Percentiles rank a stretch among this genome's conserved stretches.
These are phyloP conservation scores for Pulveroboletus sp. DNA, from an alignment of 768 basidiomycete genomes.

Conservation along the genomic window DNA sequence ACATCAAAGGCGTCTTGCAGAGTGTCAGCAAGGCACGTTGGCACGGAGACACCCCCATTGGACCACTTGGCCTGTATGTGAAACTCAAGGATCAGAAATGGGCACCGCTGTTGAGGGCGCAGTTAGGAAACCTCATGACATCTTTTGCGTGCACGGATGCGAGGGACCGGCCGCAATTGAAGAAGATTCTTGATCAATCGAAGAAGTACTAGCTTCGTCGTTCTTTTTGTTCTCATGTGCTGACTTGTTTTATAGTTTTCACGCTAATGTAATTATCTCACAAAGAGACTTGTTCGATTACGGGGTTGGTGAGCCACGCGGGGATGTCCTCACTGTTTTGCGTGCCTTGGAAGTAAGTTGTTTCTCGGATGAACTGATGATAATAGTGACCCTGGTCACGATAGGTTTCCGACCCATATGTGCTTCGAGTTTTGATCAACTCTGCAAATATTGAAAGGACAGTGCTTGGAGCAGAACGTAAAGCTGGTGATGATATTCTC, in stretches of 20 bases:
- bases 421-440: conserved; percentile 82
- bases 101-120: conserved; percentile 60
- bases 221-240: not conserved
- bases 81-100: conserved; percentile 69
- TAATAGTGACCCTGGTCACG: not conserved
- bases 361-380: not conserved
- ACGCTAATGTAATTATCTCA: conserved; percentile 57
- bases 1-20: conserved; percentile 57
- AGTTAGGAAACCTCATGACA: conserved; percentile 57
- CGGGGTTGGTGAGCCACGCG: conserved; percentile 64
- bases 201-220: conserved; percentile 57
- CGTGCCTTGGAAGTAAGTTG: conserved; percentile 72
- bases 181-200: conserved; percentile 49
- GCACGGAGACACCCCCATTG: conserved; percentile 66
- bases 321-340: conserved; percentile 66
- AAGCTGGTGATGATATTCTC: conserved; percentile 57
- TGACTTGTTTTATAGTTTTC: conserved; percentile 36
- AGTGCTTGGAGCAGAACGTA: conserved; percentile 62
- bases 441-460: conserved; percentile 65
- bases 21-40: conserved; percentile 52
- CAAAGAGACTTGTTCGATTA: conserved; percentile 83
- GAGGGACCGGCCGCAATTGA: conserved; percentile 58
- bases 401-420: conserved; percentile 72
- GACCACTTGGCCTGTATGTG: conserved; percentile 79
- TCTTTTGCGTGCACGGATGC: conserved; percentile 75